Evolutionary conservation across 108 stramenopile genomes (phyloP).

Genomic region (Skeletonema tropicum): DNA sequence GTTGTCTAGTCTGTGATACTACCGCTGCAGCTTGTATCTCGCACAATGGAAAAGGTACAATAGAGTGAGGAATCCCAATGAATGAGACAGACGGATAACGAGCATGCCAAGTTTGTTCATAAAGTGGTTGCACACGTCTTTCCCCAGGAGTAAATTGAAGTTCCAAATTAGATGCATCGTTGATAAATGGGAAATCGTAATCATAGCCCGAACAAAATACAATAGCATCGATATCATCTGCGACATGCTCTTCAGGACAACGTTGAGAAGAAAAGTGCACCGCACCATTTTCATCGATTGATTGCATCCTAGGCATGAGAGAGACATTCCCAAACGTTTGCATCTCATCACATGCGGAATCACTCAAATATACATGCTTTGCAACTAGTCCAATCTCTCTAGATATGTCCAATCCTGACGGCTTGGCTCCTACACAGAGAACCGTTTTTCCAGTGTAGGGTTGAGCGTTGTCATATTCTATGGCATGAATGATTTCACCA

Average conservation of each 20-base stretch:
- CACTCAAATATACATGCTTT: slow-evolving; percentile 77
- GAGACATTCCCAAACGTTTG: slow-evolving; percentile 57
- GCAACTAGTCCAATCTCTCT: slow-evolving; percentile 80
- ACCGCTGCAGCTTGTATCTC: slow-evolving; percentile 85
- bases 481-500: slow-evolving; percentile 73
- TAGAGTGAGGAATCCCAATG: slow-evolving; percentile 85
- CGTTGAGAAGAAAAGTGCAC: slow-evolving; percentile 52
- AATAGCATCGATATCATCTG: slow-evolving; percentile 64
- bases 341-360: slow-evolving; percentile 53
- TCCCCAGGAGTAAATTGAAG: slow-evolving; percentile 47
- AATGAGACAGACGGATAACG: slow-evolving; percentile 77
- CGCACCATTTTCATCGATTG: slow-evolving; percentile 51
- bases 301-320: slow-evolving; percentile 63
- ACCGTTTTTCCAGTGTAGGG: slow-evolving; percentile 68
- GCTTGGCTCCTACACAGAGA: slow-evolving; percentile 88
- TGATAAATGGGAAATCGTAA: slow-evolving; percentile 85
- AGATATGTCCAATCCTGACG: slow-evolving; percentile 90
- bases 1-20: slow-evolving; percentile 33
- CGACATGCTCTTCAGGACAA: slow-evolving; percentile 19
- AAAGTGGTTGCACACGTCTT: slow-evolving; percentile 77
- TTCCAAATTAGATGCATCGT: slow-evolving; percentile 51
- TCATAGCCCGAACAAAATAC: slow-evolving; percentile 92
- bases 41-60: slow-evolving; percentile 90
- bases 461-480: slow-evolving; percentile 83
- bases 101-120: slow-evolving; percentile 92